Percentiles rank a stretch among this genome's conserved stretches.
Evolutionary conservation across 2,329 filamentous ascomycete genomes (phyloP).

Genomic region (Cladosporium sp.): DNA sequence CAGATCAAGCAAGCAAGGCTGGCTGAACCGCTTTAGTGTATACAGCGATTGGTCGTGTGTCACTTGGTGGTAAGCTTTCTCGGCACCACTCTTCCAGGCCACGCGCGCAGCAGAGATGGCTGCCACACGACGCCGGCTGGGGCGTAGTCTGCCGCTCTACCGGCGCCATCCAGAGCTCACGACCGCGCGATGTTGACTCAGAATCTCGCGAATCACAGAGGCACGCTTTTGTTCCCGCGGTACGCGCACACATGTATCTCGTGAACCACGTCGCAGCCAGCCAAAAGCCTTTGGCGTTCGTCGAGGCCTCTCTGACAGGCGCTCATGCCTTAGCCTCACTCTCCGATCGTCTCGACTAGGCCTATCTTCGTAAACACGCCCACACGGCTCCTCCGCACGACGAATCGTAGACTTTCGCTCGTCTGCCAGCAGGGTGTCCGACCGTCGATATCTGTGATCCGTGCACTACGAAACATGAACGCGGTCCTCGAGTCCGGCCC

Average conservation of each 20-base stretch:
- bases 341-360: neutral
- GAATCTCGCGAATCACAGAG: neutral
- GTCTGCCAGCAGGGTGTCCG: neutral
- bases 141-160: conserved; percentile 3
- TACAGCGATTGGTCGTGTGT: neutral
- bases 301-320: neutral
- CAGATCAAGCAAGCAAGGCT: too few relatives aligned
- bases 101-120: neutral
- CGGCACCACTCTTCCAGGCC: neutral
- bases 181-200: neutral
- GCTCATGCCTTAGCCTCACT: neutral
- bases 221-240: neutral
- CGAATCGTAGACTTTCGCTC: conserved; percentile 2
- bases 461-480: neutral
- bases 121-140: neutral
- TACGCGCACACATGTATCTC: neutral
- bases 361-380: conserved; percentile 1
- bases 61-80: neutral
- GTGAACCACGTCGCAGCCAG: neutral
- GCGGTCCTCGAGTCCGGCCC: neutral
- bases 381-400: neutral
- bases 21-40: neutral
- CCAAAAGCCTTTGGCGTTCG: neutral
- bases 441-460: neutral
- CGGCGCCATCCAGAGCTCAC: conserved; percentile 5